Conservation (phyloP, 2,329 filamentous ascomycete genomes). For the Pseudogymnoascus sp. region DNA sequence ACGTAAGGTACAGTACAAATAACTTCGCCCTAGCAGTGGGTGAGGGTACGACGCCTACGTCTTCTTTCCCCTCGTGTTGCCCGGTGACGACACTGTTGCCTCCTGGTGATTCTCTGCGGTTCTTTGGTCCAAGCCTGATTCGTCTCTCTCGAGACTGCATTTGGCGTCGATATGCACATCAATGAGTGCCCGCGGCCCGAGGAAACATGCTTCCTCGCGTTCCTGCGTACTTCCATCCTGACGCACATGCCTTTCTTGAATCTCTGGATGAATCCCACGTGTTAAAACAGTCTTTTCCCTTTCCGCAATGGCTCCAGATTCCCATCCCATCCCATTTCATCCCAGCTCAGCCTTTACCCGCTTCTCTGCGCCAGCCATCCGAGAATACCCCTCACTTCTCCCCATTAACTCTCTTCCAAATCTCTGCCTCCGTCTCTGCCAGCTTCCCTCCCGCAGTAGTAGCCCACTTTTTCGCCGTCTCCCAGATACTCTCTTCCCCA, state of each 20-base stretch:
- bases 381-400: slow-evolving; percentile 28
- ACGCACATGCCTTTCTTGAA: background rate
- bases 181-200: slow-evolving; percentile 1
- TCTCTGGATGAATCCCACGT: background rate
- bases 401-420: slow-evolving; percentile 57
- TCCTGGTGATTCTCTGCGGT: background rate
- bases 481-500: slow-evolving; percentile 41
- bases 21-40: background rate
- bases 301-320: background rate
- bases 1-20: slow-evolving; percentile 2
- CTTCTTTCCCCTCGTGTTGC: background rate
- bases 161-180: background rate
- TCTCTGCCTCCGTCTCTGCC: slow-evolving; percentile 49
- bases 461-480: slow-evolving; percentile 49
- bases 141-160: background rate
- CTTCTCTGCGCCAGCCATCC: background rate
- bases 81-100: background rate
- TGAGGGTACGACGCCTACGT: background rate
- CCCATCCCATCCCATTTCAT: background rate
- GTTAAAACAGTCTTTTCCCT: background rate
- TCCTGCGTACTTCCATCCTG: background rate
- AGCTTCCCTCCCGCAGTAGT: slow-evolving; percentile 48
- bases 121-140: background rate
- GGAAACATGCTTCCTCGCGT: background rate
- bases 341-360: background rate